Base-by-base conservation (phyloP, 495 filamentous ascomycete genomes). In the Lepraria neglecta region DNA sequence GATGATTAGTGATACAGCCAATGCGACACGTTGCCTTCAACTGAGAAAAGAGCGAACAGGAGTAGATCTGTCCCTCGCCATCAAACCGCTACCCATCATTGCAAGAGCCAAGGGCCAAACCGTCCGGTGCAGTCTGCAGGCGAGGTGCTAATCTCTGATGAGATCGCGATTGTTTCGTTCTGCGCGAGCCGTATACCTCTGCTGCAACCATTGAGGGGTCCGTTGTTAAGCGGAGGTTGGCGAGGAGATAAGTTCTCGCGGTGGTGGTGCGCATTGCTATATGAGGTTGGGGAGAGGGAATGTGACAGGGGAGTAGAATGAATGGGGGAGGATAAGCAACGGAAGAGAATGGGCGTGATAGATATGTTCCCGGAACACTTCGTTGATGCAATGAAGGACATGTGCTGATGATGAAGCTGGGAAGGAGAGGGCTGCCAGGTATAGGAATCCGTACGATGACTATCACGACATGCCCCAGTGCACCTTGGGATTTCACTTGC, bases 51-150 rank as follows among this genome's bases (percentile, higher is more conserved):
- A 24, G 24, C 24, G 24, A 24, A 24, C 24, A 24, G 24, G n/a
- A n/a, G 24, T 24, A 24, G 24, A 24, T 24, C 73, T 81, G 76
- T 81, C 64, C 70, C 78, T 81, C 75, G 75, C 73, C 76, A 65
- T 81, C 77, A 81, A 81, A 81, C 77, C 65, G 69, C 68, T 69
- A 64, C 64, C 74, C 45, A 50, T 60, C 35, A 60, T 51, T 14
- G 21, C 33, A 12, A 6, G 33, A 52, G 24, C 67, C 65, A 63
- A 48, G 12, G 59, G 59, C 38, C 76, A 65, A 61, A 58, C 43
- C 60, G 69, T 76, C 70, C 73, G 65, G 71, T 69, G 71, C 60
- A 74, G 77, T 80, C 77, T 81, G 78, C 78, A 78, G 77, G 77
- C 66, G 71, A 80, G 78, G 35, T 43, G 17, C 50, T 38, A n/a